These are phyloP conservation scores for Endotrypanum monterogeii DNA, from an alignment of 208 protist species.

Conservation along the genomic window DNA sequence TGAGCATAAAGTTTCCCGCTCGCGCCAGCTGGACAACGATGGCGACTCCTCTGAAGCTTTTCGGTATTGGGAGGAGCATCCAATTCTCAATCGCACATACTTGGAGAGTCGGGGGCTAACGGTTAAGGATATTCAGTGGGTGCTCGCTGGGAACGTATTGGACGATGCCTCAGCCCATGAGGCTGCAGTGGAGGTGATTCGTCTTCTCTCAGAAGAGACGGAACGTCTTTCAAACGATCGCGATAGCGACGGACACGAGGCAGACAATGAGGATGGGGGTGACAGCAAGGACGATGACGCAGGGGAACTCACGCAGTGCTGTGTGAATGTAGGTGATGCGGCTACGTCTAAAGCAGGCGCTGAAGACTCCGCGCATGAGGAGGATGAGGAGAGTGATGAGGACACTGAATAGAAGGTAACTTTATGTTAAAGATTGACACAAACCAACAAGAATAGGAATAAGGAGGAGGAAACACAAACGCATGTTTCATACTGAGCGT, in stretches of 20 bases:
- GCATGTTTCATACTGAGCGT: neutral
- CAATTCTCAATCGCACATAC: constrained; percentile 64
- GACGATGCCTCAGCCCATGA: constrained; percentile 48
- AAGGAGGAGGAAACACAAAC: neutral
- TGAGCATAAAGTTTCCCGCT: constrained; percentile 16
- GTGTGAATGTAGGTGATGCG: neutral
- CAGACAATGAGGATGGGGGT: constrained; percentile 47
- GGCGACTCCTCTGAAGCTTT: constrained; percentile 37
- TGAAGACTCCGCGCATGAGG: constrained; percentile 7
- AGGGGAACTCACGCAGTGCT: neutral
- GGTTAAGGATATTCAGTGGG: constrained; percentile 67
- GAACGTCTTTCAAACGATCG: constrained; percentile 44
- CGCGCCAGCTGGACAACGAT: constrained; percentile 29
- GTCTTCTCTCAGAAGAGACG: constrained; percentile 68
- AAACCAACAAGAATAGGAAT: neutral
- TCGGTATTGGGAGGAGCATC: constrained; percentile 71
- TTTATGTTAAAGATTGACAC: neutral
- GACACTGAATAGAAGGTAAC: constrained; percentile 9
- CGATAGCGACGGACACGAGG: constrained; percentile 49
- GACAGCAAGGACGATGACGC: constrained; percentile 22
- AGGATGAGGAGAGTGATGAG: constrained; percentile 18
- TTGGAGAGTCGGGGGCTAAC: constrained; percentile 71
- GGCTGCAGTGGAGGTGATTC: constrained; percentile 79
- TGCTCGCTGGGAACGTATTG: constrained; percentile 63
- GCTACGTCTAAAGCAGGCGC: neutral